Conservation (phyloP, 148 eudicot species). For the Rhododendron vialii region DNA sequence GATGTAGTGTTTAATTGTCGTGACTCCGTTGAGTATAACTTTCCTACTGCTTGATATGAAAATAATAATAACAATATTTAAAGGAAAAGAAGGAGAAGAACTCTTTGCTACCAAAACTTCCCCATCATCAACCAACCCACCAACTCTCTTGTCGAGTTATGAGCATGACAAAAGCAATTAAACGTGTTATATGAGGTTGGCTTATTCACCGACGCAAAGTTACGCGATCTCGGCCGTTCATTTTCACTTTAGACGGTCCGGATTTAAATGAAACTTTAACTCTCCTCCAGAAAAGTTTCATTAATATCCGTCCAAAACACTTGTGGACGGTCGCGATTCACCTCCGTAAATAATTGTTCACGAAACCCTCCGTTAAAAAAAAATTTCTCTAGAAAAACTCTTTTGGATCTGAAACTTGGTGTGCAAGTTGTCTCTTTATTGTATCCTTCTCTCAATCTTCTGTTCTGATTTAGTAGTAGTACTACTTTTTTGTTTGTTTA, state of each 20-base stretch:
- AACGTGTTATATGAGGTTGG: background rate
- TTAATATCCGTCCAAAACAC: too few species aligned
- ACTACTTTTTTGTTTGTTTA: background rate
- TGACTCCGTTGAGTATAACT: background rate
- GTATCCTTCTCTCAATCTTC: background rate
- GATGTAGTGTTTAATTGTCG: background rate
- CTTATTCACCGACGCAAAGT: too few species aligned
- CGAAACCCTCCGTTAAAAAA: too few species aligned
- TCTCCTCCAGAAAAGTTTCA: too few species aligned
- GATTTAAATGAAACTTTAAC: too few species aligned
- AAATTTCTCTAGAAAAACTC: background rate
- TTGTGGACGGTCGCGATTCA: too few species aligned
- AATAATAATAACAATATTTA: too few species aligned
- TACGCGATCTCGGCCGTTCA: too few species aligned
- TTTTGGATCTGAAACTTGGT: constrained; percentile 11
- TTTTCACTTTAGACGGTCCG: too few species aligned
- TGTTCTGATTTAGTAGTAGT: background rate
- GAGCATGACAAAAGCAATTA: constrained; percentile 7
- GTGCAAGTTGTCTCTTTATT: background rate
- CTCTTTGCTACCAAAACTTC: background rate
- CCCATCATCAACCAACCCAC: constrained; percentile 11
- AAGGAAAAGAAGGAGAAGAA: background rate
- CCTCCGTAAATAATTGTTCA: too few species aligned
- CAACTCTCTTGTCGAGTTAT: background rate
- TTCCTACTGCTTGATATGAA: background rate